Evolutionary conservation across 129 eudicot species (phyloP).

Genomic region (Silybum marianum): DNA sequence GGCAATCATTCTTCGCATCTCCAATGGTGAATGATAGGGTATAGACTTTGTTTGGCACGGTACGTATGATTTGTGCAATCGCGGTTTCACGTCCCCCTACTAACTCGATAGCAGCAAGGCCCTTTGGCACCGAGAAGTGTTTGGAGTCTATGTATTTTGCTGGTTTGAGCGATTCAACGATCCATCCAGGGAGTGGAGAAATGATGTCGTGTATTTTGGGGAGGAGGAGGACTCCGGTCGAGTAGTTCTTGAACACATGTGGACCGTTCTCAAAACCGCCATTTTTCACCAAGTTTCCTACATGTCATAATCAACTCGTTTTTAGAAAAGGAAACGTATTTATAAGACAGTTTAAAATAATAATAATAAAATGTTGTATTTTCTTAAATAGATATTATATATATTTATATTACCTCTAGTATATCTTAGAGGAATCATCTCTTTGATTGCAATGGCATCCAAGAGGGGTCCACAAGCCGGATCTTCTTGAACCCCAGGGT

Average conservation of each 20-base stretch:
- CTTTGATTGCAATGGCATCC: conserved; percentile 67
- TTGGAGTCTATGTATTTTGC: conserved; percentile 66
- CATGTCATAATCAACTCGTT: background rate
- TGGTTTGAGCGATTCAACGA: conserved; percentile 71
- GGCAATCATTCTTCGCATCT: conserved; percentile 67
- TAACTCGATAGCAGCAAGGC: conserved; percentile 62
- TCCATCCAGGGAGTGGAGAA: conserved; percentile 86
- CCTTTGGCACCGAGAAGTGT: conserved; percentile 64
- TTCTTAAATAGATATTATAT: background rate
- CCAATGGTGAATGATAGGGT: conserved; percentile 54
- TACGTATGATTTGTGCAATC: conserved; percentile 57
- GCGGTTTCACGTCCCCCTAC: conserved; percentile 80
- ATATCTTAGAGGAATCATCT: conserved; percentile 39
- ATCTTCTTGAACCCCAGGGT: conserved; percentile 67
- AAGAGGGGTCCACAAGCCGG: conserved; percentile 68
- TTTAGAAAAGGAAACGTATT: background rate
- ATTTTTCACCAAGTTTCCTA: conserved; percentile 69
- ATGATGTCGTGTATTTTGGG: conserved; percentile 54
- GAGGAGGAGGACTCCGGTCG: conserved; percentile 69
- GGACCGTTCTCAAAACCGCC: conserved; percentile 80
- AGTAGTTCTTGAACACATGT: conserved; percentile 56
- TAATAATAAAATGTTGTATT: background rate
- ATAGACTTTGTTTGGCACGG: conserved; percentile 46
- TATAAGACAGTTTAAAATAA: background rate
- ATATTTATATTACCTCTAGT: conserved; percentile 37